phyloP scores from a whole-genome alignment of 2,329 filamentous ascomycete genomes.

The Colletotrichum phormii region DNA sequence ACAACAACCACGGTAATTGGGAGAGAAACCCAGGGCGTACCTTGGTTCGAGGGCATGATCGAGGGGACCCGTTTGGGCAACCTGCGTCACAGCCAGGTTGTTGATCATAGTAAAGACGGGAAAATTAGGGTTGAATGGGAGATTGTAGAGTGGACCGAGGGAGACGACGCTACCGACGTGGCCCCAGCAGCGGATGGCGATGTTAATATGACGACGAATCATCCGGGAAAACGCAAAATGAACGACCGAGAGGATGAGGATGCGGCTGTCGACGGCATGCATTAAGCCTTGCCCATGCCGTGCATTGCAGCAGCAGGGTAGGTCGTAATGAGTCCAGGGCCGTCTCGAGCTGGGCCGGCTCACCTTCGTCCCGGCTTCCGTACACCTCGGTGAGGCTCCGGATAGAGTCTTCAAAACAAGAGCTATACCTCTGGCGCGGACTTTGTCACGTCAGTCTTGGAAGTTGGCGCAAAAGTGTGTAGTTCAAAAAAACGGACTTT shows the following conservation, averaged over 20 bases:
- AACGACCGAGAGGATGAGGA: slow-evolving; percentile 51
- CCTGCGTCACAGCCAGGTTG: slow-evolving; percentile 71
- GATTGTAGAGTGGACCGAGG: slow-evolving; percentile 76
- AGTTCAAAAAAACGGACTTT: not conserved
- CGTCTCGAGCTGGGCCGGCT: slow-evolving; percentile 24
- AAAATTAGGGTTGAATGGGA: slow-evolving; percentile 83
- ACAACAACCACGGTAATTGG: slow-evolving; percentile 50
- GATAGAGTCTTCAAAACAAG: not conserved
- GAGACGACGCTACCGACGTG: slow-evolving; percentile 51
- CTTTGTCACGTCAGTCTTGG: not conserved
- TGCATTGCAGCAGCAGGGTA: slow-evolving; percentile 20
- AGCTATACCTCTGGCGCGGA: not conserved
- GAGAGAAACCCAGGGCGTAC: slow-evolving; percentile 77
- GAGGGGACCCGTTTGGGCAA: slow-evolving; percentile 79
- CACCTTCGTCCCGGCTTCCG: slow-evolving; percentile 33
- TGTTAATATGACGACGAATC: slow-evolving; percentile 50
- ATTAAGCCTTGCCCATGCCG: slow-evolving; percentile 25
- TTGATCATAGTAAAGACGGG: slow-evolving; percentile 68
- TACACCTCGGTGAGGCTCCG: slow-evolving; percentile 29
- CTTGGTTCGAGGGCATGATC: slow-evolving; percentile 88
- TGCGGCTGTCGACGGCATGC: slow-evolving; percentile 29
- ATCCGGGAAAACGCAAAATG: slow-evolving; percentile 65
- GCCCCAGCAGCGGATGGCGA: slow-evolving; percentile 46
- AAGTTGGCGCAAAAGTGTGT: not conserved
- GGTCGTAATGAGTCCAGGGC: slow-evolving; percentile 12